Percentiles rank a stretch among this genome's conserved stretches.
Conservation (phyloP, 225 moss, liverwort and hornwort species). For the Takakia lepidozioides region DNA sequence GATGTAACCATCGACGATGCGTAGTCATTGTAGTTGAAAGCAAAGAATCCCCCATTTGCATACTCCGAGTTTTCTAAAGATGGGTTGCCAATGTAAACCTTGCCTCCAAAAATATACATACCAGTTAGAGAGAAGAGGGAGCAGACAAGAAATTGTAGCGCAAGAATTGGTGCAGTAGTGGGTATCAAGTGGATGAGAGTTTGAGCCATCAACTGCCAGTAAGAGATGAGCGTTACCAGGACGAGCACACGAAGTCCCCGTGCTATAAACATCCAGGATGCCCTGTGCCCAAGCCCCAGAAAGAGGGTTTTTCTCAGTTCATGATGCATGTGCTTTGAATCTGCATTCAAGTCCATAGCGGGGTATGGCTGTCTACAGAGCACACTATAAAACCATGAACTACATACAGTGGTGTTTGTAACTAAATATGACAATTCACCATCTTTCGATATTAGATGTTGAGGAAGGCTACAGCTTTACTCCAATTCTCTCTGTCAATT, state of each 20-base stretch:
- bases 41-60: conserved; percentile 35
- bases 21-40: conserved; percentile 75
- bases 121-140: conserved; percentile 66
- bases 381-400: no score
- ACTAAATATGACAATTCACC: no score
- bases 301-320: no score
- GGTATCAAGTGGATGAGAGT: conserved; percentile 50
- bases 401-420: no score
- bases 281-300: no score
- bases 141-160: conserved; percentile 64
- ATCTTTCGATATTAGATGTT: neutral
- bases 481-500: neutral
- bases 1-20: conserved; percentile 72
- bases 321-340: no score
- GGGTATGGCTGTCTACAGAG: no score
- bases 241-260: conserved; percentile 42
- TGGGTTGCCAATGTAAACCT: conserved; percentile 47
- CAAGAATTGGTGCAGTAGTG: conserved; percentile 53
- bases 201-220: conserved; percentile 60
- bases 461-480: neutral
- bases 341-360: no score
- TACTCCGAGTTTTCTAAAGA: conserved; percentile 61
- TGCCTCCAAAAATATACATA: conserved; percentile 68
- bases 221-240: conserved; percentile 29
- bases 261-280: conserved; percentile 42